Evolutionary conservation across 169 alveolate genomes (phyloP), one percentile per base, ranked within the genome.

Genomic region (Plasmodium ovale): DNA sequence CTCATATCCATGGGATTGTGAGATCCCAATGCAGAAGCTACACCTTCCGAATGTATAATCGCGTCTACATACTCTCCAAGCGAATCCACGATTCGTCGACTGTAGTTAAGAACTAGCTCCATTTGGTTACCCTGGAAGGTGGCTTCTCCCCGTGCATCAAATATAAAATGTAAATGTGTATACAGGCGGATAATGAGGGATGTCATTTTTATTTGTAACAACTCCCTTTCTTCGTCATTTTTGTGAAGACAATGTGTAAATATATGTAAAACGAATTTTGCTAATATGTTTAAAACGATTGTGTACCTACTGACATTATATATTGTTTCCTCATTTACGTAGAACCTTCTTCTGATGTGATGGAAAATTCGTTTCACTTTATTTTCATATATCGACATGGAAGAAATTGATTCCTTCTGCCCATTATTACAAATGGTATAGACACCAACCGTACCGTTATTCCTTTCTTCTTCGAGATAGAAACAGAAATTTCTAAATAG

Each of bases 281-380:
- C 67, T 47, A 54, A 77, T 10, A 77, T 16, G 37, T 77, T 77
- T 77, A 77, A 64, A 31, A 77, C 4, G 31, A 77, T 77, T 0
- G 88, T 77, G n/a, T 53, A 77, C 7, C 21, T 77, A 23, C 74
- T 77, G 21, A 64, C 29, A 56, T 77, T 68, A 49, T 33, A 47
- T 37, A 77, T 29, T 12, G 5, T 14, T 3, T 64, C 62, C n/a
- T 67, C 39, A 65, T 62, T 77, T 60, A 77, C 49, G 47, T 59
- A 77, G 27, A 60, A 77, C 23, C 77, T 60, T 77, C 49, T 68
- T 29, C 62, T 77, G 23, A 77, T 44, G 37, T 77, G 62, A 9
- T 42, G 59, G 37, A 44, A 77, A 54, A 60, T n/a, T 5, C 44
- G 25, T 33, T 64, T 37, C 27, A 60, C 16, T 77, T 64, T 60